Evolutionary conservation across 805 yeast genomes (phyloP).

Genomic region (Dipodascopsis uninucleata): DNA sequence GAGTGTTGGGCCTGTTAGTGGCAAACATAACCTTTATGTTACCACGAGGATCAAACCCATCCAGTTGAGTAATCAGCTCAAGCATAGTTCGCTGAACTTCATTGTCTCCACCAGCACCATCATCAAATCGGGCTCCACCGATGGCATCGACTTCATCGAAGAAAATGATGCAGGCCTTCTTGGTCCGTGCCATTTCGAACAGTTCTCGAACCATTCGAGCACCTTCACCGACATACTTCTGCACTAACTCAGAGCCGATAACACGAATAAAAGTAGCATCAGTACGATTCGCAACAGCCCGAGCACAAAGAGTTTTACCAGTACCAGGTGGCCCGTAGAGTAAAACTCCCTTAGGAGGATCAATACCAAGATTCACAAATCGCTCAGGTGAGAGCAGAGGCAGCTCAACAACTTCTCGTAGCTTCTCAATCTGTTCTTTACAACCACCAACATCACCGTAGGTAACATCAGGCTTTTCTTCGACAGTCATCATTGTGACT

Average conservation of each 20-base stretch:
- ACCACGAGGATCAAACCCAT: slow-evolving; percentile 98
- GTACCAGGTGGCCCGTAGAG: slow-evolving; percentile 99
- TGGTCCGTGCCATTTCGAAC: slow-evolving; percentile 98
- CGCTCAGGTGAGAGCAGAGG: slow-evolving; percentile 94
- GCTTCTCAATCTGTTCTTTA: slow-evolving; percentile 95
- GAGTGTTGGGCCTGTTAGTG: slow-evolving; percentile 94
- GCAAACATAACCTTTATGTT: slow-evolving; percentile 99
- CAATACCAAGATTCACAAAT: slow-evolving; percentile 93
- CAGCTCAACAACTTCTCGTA: slow-evolving; percentile 92
- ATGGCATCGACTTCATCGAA: slow-evolving; percentile 98
- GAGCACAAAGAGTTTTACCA: slow-evolving; percentile 95
- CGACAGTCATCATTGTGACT: slow-evolving; percentile 99
- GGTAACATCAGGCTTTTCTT: slow-evolving; percentile 98
- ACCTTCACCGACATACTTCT: slow-evolving; percentile 99
- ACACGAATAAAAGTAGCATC: slow-evolving; percentile 98
- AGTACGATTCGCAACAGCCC: slow-evolving; percentile 98
- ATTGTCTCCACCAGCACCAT: slow-evolving; percentile 97
- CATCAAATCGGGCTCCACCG: slow-evolving; percentile 99
- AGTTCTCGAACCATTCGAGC: slow-evolving; percentile 99
- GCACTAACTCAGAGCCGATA: slow-evolving; percentile 97
- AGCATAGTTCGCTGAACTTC: slow-evolving; percentile 99
- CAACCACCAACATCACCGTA: slow-evolving; percentile 98
- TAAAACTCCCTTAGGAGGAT: slow-evolving; percentile 97
- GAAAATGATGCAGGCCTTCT: slow-evolving; percentile 95
- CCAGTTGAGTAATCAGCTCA: slow-evolving; percentile 95